Evolutionary conservation across 768 basidiomycete species (phyloP), one percentile per base, ranked within the genome.

Genomic region (Russula sp.): DNA sequence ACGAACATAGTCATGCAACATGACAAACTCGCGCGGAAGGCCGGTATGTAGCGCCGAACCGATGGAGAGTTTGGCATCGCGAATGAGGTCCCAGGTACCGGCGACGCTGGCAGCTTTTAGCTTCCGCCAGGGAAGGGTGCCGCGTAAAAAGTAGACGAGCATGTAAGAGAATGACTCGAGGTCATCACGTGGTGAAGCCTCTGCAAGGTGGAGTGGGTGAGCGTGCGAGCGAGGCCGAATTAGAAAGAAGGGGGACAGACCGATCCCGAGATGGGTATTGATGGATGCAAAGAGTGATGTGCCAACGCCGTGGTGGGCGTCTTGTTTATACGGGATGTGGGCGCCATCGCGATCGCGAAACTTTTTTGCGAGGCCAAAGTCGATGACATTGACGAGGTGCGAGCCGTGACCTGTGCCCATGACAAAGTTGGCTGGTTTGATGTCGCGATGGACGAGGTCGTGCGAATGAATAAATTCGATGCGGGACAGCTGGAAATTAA

Each of bases 371-470:
- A 91, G 85, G 14, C 89, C 89, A 74, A 91, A 91, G 75, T 91
- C 89, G 67, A 91, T 91, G 67, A 99, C 90, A 73, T 98, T 96
- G 71, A 99, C 94, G 69, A 86, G 75, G 68, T 81, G 80, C 0
- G 81, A 70, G 72, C 81, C 77, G 65, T 83, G 86, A 64, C 84
- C 84, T 49, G 84, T 82, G 65, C 93, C 91, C 92, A 98, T 98
- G 63, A 99, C 87, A 72, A 99, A 99, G 76, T 99, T 98, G 69
- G 96, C 96, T 41, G 96, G 96, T 73, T 98, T 99, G 74, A 99
- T 89, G 72, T 98, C 96, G 66, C 96, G 90, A 73, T 98, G 96
- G 45, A 97, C 85, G 67, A 96, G 88, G 69, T 92, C 90, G 70
- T 92, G 88, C 1, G 90, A 91, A 75, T 99, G 96, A 67, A 98